Evolutionary conservation across 164 flowering plant genomes (phyloP).

Genomic region (Amborella trichopoda): DNA sequence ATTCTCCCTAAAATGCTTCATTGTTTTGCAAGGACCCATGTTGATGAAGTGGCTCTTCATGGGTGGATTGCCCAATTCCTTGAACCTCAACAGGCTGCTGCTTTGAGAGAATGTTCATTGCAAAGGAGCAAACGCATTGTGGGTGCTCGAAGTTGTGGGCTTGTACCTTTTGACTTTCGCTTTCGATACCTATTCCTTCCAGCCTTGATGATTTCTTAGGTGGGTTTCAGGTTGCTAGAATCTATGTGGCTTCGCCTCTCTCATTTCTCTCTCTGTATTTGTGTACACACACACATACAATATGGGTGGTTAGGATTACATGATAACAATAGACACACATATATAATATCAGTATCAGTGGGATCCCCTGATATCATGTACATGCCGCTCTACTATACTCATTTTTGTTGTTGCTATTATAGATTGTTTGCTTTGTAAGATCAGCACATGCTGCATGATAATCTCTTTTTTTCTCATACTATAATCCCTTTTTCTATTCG

Average conservation of each 20-base stretch:
- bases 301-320: not conserved
- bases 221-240: not conserved
- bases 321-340: not conserved
- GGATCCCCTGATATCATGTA: not conserved
- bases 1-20: slow-evolving; percentile 68
- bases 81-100: slow-evolving; percentile 50
- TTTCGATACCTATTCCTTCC: slow-evolving; percentile 69
- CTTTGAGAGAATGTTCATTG: slow-evolving; percentile 50
- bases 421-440: no score
- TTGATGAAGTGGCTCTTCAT: slow-evolving; percentile 47
- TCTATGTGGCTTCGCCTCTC: not conserved
- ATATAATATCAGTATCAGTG: not conserved
- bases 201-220: not conserved
- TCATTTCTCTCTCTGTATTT: not conserved
- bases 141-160: slow-evolving; percentile 43
- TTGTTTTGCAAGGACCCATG: slow-evolving; percentile 36
- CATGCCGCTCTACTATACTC: no score
- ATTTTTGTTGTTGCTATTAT: no score
- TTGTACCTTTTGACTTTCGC: slow-evolving; percentile 60
- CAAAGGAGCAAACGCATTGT: slow-evolving; percentile 47
- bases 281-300: not conserved
- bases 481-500: no score
- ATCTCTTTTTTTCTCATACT: no score
- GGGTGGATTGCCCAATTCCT: slow-evolving; percentile 58
- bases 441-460: no score